Conservation (phyloP, 148 eudicot species). For the Vaccinium corymbosum region DNA sequence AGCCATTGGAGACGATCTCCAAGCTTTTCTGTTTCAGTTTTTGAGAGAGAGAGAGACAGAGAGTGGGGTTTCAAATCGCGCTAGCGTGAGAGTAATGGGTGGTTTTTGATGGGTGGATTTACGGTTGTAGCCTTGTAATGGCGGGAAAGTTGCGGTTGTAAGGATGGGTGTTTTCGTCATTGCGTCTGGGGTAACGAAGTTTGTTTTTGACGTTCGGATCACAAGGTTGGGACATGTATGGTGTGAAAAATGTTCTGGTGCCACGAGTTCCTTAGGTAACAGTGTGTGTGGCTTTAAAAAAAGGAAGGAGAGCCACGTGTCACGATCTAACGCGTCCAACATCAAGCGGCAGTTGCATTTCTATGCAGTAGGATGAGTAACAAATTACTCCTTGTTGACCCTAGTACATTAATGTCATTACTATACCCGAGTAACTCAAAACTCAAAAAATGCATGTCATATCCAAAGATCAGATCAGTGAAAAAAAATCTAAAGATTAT, state of each 20-base stretch:
- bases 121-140: background rate
- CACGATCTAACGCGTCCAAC: background rate
- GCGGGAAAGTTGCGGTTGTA: background rate
- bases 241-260: background rate
- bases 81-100: background rate
- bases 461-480: too few relatives aligned
- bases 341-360: background rate
- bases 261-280: background rate
- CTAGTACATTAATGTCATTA: too few relatives aligned
- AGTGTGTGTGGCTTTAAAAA: background rate
- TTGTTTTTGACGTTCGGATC: background rate
- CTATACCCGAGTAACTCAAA: too few relatives aligned
- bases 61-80: constrained; percentile 9
- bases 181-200: background rate
- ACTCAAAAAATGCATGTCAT: too few relatives aligned
- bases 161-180: background rate
- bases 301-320: background rate
- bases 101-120: background rate
- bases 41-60: background rate
- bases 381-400: background rate
- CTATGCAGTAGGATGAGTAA: background rate
- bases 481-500: too few relatives aligned
- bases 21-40: background rate
- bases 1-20: constrained; percentile 27
- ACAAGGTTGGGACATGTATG: background rate